These are phyloP conservation scores for Xylariaceae sp. DNA, from an alignment of 2,329 filamentous ascomycete species.

Conservation along the genomic window DNA sequence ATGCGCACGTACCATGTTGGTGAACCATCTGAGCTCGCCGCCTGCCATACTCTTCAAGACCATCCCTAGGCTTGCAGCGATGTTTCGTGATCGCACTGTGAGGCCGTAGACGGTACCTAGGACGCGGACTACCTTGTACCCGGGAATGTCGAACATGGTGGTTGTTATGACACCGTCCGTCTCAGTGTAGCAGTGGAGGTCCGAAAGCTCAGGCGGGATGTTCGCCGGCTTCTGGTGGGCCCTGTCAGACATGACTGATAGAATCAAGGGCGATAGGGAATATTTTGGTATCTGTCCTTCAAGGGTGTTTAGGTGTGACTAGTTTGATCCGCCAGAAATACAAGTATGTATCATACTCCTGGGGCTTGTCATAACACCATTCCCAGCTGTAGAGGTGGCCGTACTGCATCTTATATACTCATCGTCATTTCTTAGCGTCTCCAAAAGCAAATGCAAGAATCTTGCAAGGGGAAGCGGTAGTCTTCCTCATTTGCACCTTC, in stretches of 20 bases:
- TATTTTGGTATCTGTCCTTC: background rate
- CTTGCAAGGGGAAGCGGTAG: background rate
- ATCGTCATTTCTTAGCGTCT: background rate
- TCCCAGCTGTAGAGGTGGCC: background rate
- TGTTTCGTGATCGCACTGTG: constrained; percentile 64
- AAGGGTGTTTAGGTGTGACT: background rate
- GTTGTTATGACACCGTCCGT: constrained; percentile 67
- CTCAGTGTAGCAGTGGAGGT: constrained; percentile 66
- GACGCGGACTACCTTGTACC: constrained; percentile 63
- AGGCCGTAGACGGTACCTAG: constrained; percentile 66
- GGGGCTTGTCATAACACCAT: too few relatives aligned
- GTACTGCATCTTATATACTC: constrained; percentile 3
- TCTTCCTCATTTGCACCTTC: background rate
- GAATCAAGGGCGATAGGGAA: background rate
- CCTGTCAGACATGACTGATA: constrained; percentile 12
- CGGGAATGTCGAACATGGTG: constrained; percentile 69
- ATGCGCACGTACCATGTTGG: constrained; percentile 55
- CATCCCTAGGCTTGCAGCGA: constrained; percentile 62
- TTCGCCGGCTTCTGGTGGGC: constrained; percentile 37
- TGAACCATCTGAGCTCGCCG: constrained; percentile 66
- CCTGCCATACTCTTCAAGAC: constrained; percentile 63
- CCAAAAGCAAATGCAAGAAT: background rate
- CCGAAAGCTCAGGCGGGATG: constrained; percentile 51
- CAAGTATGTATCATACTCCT: too few relatives aligned
- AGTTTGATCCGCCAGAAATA: background rate